Conservation (phyloP, 495 filamentous ascomycete genomes). For the Xylaria sp. region DNA sequence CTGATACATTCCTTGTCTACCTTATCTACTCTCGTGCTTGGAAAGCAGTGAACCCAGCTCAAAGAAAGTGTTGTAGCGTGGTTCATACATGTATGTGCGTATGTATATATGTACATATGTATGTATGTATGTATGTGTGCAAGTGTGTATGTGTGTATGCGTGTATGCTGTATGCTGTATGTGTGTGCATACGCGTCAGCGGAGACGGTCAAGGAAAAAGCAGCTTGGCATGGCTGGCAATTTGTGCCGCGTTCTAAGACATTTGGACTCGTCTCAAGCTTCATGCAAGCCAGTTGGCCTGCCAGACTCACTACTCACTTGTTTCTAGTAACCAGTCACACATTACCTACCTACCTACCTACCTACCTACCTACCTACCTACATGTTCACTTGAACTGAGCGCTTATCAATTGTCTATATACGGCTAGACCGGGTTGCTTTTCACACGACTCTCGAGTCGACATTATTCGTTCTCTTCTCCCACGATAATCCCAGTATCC, state of each 20-base stretch:
- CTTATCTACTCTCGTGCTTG: neutral
- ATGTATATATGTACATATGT: neutral
- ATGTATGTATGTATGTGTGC: neutral
- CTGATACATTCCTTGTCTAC: conserved; percentile 10
- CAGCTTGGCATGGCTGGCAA: conserved; percentile 1
- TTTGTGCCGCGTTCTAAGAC: conserved; percentile 5
- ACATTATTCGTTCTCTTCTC: neutral
- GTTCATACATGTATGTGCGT: neutral
- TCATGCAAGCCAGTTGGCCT: conserved; percentile 15
- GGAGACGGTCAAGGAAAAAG: conserved; percentile 16
- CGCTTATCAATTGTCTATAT: conserved; percentile 8
- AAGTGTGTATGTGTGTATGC: neutral
- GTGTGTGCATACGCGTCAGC: conserved; percentile 19
- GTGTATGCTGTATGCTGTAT: neutral
- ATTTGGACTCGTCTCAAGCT: conserved; percentile 4
- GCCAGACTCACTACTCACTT: neutral
- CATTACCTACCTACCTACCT: neutral
- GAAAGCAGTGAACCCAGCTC: neutral
- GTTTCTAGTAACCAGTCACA: too few relatives aligned
- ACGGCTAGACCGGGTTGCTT: conserved; percentile 6
- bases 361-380: neutral
- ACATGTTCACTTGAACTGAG: neutral
- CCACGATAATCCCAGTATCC: neutral
- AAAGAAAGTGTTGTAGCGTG: neutral
- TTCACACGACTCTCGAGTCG: conserved; percentile 8